Conservation (phyloP, 2,329 filamentous ascomycete genomes). For the Hirsutella minnesotensis region DNA sequence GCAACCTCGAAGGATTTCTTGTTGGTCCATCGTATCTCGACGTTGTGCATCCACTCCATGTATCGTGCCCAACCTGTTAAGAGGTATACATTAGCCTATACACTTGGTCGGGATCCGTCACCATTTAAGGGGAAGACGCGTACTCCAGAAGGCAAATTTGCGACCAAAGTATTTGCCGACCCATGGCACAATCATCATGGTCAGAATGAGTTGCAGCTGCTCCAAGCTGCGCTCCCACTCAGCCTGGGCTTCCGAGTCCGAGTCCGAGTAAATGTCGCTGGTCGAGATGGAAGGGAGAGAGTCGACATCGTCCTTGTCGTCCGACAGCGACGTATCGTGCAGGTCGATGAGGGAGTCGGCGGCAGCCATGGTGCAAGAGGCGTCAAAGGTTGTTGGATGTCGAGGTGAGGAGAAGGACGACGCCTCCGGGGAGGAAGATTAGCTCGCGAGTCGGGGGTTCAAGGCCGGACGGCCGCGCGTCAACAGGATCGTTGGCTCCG, state of each 20-base stretch:
- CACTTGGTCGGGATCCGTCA: no score
- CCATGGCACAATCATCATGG: slow-evolving; percentile 90
- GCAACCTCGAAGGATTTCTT: slow-evolving; percentile 51
- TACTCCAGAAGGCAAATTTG: slow-evolving; percentile 95
- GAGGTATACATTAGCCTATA: not conserved
- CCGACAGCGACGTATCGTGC: slow-evolving; percentile 30
- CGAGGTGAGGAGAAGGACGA: not conserved
- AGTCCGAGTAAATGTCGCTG: slow-evolving; percentile 44
- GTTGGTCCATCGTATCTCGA: slow-evolving; percentile 57
- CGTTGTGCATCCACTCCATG: slow-evolving; percentile 85
- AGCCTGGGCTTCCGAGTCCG: slow-evolving; percentile 73
- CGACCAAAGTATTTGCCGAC: slow-evolving; percentile 89
- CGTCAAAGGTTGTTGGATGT: not conserved
- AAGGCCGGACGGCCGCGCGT: not conserved
- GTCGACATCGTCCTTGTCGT: slow-evolving; percentile 47
- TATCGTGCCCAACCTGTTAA: slow-evolving; percentile 73
- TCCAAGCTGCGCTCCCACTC: slow-evolving; percentile 94
- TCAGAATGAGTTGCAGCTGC: slow-evolving; percentile 83
- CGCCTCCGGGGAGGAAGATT: no score
- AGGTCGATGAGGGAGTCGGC: slow-evolving; percentile 39
- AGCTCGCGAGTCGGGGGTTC: no score
- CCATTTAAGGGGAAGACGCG: no score
- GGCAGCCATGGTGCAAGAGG: slow-evolving; percentile 15
- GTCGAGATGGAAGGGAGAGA: slow-evolving; percentile 52
- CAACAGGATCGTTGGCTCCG: not conserved